Conservation (phyloP, 352 stramenopile genomes). For the Globisporangium emineosum region DNA sequence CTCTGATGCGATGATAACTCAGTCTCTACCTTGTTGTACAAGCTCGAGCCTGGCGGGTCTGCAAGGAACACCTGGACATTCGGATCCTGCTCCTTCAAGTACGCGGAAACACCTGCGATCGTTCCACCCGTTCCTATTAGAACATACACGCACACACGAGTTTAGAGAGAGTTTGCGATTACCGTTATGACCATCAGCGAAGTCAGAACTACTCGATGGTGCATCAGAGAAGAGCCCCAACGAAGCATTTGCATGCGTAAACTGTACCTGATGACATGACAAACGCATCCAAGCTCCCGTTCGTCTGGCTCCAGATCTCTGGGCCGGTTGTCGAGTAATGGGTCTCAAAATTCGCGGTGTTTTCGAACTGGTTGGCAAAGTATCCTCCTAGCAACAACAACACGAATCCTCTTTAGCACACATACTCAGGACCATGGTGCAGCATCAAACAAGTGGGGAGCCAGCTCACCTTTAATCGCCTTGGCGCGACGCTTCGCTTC, state of each 20-base stretch:
- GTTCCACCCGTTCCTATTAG: conserved; percentile 93
- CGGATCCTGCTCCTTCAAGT: conserved; percentile 90
- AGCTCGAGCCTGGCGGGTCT: conserved; percentile 94
- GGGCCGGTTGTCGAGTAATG: conserved; percentile 94
- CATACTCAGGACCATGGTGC: not conserved
- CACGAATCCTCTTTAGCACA: not conserved
- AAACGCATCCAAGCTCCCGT: conserved; percentile 94
- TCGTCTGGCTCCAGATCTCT: conserved; percentile 94
- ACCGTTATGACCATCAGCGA: not conserved
- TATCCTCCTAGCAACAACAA: conserved; percentile 61
- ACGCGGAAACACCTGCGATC: conserved; percentile 94
- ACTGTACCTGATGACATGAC: conserved; percentile 94
- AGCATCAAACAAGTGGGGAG: not conserved
- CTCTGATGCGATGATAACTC: not conserved
- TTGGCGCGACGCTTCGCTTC: conserved; percentile 86
- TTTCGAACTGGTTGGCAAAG: conserved; percentile 99
- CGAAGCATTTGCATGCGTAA: not conserved
- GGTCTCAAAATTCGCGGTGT: conserved; percentile 92
- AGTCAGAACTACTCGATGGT: not conserved
- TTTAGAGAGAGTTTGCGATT: not conserved
- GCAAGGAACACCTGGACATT: conserved; percentile 92
- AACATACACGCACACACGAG: not conserved
- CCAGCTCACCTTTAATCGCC: conserved; percentile 63
- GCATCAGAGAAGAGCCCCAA: not conserved
- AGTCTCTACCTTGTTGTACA: conserved; percentile 91